Evolutionary conservation across 2,329 filamentous ascomycete genomes (phyloP), one percentile per base, ranked within the genome.

Genomic region (Dactylellina sp.): DNA sequence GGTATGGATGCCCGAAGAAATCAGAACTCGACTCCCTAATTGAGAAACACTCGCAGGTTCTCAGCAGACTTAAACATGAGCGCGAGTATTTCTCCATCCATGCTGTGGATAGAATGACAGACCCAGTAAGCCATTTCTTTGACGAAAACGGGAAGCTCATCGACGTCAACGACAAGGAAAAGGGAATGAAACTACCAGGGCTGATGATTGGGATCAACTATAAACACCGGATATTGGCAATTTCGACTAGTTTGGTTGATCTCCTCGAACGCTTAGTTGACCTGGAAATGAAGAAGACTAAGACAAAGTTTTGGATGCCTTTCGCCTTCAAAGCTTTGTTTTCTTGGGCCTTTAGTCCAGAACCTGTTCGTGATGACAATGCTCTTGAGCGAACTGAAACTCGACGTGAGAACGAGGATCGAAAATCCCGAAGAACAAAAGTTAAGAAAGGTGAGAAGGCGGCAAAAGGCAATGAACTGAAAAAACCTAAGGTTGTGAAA

Each of bases 181-280:
- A 79, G 0, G 77, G 78, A 1, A 72, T 77, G 7, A 28, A 79
- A 6, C 65, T 85, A 1, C 78, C 80, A 0, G 83, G 81, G 0
- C 79, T 85, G n/a, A 79, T 84, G 1, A 74, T 84, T 2, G 81
- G 81, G 12, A 84, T 86, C 82, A 82, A 84, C 2, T 79, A 84
- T 6, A 83, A 85, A 60, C 83, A 85, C 76, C 80, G 82, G 12
- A 79, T 84, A 4, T 55, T 80, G 4, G 75, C 68, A 4, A 63
- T 80, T 7, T 76, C 72, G 77, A 14, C 78, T 0, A 77, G 80
- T 0, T 78, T 81, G 3, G 80, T 83, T 39, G 70, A 72, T 0
- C 72, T 85, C 0, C 76, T 85, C 0, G 77, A 79, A 2, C 79
- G 81, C 11, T 77, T 84, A 1, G 75, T 81, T 0, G 76, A 79